Conservation (phyloP, 148 eudicot genomes). For the Rhododendron mucronatum region DNA sequence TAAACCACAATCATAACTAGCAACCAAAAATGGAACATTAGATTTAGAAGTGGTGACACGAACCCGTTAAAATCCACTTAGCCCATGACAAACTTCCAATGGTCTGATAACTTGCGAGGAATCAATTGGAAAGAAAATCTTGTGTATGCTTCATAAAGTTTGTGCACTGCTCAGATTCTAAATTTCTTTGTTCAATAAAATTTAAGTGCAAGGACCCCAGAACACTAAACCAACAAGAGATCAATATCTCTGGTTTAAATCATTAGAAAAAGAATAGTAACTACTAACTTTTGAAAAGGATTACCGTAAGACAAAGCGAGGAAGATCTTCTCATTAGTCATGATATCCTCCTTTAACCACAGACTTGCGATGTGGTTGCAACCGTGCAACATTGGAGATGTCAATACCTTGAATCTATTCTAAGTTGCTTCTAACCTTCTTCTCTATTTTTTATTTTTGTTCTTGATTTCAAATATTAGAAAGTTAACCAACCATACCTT, state of each 20-base stretch:
- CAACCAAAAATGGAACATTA: background rate
- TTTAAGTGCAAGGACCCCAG: background rate
- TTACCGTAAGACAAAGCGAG: background rate
- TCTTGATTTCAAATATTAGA: background rate
- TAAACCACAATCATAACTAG: background rate
- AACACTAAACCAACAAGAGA: background rate
- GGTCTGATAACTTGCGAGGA: background rate
- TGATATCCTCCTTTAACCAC: background rate
- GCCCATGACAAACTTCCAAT: background rate
- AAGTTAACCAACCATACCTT: conserved; percentile 37
- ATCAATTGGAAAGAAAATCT: background rate
- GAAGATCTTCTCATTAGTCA: conserved; percentile 2
- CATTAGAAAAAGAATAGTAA: background rate
- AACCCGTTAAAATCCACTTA: background rate
- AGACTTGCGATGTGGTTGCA: background rate
- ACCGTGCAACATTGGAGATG: background rate
- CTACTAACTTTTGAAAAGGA: background rate
- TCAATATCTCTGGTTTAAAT: background rate
- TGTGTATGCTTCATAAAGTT: background rate
- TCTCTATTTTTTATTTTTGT: background rate
- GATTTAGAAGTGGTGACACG: background rate
- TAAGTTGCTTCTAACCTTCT: background rate
- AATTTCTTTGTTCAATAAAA: background rate
- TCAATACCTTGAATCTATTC: background rate
- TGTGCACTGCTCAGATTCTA: background rate